phyloP scores from a whole-genome alignment of 2,329 filamentous ascomycete genomes.

The Furcasterigmium sp. region DNA sequence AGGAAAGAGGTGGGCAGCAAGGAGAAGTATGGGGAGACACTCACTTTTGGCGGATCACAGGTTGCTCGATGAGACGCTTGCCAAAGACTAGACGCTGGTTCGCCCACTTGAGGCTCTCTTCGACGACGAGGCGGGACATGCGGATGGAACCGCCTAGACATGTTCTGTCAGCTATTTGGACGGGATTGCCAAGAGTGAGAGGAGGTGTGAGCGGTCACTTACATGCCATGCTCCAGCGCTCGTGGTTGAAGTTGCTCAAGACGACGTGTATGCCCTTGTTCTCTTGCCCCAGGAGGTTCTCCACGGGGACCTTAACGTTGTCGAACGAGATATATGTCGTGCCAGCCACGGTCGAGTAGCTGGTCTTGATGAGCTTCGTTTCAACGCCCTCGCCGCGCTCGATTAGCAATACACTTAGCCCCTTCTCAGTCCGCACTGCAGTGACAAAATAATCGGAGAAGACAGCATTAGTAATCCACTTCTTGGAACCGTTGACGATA shows the following conservation, averaged over 20 bases:
- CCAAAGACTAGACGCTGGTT: slow-evolving; percentile 82
- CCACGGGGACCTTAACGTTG: slow-evolving; percentile 78
- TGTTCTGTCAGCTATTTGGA: slow-evolving; percentile 5
- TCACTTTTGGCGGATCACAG: slow-evolving; percentile 76
- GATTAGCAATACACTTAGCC: slow-evolving; percentile 72
- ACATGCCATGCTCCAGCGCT: slow-evolving; percentile 72
- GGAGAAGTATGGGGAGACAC: slow-evolving; percentile 15
- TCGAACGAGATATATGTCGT: slow-evolving; percentile 79
- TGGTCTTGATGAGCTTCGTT: slow-evolving; percentile 74
- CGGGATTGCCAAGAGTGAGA: not conserved
- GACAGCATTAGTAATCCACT: slow-evolving; percentile 81
- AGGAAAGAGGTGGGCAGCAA: no score
- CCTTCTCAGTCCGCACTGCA: slow-evolving; percentile 73
- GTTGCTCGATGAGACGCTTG: slow-evolving; percentile 77
- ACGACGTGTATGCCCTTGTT: slow-evolving; percentile 84
- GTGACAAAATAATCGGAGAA: slow-evolving; percentile 81
- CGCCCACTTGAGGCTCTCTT: slow-evolving; percentile 84
- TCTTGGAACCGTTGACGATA: slow-evolving; percentile 69
- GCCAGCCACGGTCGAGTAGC: slow-evolving; percentile 73
- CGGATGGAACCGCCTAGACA: slow-evolving; percentile 52
- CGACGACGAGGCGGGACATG: slow-evolving; percentile 62
- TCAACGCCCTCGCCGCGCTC: slow-evolving; percentile 69
- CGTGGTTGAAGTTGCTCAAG: slow-evolving; percentile 84
- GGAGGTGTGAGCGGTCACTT: slow-evolving; percentile 23
- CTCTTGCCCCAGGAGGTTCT: slow-evolving; percentile 74